phyloP scores from a whole-genome alignment of 257 asterid genomes.

The Osmanthus fragrans region DNA sequence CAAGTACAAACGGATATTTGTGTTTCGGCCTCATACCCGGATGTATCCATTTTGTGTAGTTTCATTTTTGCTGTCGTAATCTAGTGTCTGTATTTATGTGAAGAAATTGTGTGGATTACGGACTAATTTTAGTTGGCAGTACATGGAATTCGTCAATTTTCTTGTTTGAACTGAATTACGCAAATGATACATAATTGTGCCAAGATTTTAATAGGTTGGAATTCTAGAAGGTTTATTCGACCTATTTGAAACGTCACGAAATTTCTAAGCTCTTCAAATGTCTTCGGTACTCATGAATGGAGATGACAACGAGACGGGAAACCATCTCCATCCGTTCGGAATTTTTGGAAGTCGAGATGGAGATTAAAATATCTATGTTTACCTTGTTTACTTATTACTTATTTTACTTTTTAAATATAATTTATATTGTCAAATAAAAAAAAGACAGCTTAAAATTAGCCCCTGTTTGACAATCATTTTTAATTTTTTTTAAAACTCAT shows the following conservation, averaged over 20 bases:
- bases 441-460: no score
- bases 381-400: no score
- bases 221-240: not conserved
- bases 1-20: not conserved
- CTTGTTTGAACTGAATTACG: not conserved
- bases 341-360: no score
- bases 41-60: not conserved
- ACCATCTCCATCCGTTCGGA: no score
- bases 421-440: no score
- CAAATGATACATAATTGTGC: not conserved
- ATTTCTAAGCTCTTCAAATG: not conserved
- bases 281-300: not conserved
- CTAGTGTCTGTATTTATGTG: not conserved
- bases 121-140: not conserved
- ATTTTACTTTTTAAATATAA: no score
- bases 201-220: not conserved
- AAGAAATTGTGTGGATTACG: not conserved
- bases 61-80: not conserved
- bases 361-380: no score
- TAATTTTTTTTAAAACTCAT: no score
- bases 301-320: not conserved
- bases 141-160: no score
- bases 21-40: not conserved
- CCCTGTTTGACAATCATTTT: no score
- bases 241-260: not conserved